Evolutionary conservation across 345 rosid genomes (phyloP).

Genomic region (Rhodamnia argentea): DNA sequence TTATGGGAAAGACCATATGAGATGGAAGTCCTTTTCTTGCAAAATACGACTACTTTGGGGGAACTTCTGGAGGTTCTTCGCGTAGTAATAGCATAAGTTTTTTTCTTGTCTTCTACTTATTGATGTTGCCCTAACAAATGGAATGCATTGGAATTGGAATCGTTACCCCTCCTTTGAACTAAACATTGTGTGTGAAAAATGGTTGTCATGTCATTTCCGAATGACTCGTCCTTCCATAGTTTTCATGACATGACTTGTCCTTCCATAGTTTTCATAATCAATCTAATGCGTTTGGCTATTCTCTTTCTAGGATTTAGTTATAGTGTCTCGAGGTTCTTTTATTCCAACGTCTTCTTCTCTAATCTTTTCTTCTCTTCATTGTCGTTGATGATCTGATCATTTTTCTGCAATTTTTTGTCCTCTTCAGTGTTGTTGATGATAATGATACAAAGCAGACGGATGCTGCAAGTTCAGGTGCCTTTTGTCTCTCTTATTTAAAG

Average conservation of each 20-base stretch:
- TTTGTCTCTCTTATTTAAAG: not conserved
- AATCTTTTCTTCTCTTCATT: not conserved
- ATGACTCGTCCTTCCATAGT: not conserved
- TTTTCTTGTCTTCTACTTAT: not conserved
- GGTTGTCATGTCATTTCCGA: not conserved
- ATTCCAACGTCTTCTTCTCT: not conserved
- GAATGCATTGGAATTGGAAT: not conserved
- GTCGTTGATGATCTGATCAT: not conserved
- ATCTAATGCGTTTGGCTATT: not conserved
- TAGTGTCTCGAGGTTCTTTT: not conserved
- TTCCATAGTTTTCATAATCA: not conserved
- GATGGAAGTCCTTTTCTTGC: not conserved
- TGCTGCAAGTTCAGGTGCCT: slow-evolving; percentile 54
- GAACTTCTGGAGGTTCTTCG: not conserved
- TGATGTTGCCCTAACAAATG: not conserved
- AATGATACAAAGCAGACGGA: slow-evolving; percentile 19
- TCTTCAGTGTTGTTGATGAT: slow-evolving; percentile 65
- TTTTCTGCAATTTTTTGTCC: not conserved
- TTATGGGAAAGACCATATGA: not conserved
- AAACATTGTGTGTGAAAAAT: not conserved
- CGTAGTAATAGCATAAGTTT: not conserved
- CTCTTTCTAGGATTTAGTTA: not conserved
- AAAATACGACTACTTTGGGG: not conserved
- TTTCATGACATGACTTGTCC: not conserved
- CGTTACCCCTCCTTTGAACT: not conserved